phyloP scores from a whole-genome alignment of 176 grass and related monocot genomes.

The Triticum dicoccoides region DNA sequence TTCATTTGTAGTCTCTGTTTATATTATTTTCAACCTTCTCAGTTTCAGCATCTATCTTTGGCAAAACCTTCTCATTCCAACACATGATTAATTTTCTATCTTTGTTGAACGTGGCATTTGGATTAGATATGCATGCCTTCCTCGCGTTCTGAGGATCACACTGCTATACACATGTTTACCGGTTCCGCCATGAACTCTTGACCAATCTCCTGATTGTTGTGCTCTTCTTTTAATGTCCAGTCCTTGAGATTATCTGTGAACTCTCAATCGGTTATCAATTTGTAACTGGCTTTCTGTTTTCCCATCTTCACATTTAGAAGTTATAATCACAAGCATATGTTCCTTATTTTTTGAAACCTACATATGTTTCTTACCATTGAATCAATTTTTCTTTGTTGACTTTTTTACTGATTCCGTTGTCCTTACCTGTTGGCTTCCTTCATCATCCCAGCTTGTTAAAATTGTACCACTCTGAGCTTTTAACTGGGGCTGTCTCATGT shows the following conservation, averaged over 20 bases:
- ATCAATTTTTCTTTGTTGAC: not conserved
- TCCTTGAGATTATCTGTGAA: not conserved
- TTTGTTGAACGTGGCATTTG: not conserved
- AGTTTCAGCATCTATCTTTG: slow-evolving; percentile 26
- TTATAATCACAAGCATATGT: not conserved
- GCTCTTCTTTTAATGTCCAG: not conserved
- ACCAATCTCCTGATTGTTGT: not conserved
- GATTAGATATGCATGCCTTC: slow-evolving; percentile 4
- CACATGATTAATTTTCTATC: not conserved
- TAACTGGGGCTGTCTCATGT: not conserved
- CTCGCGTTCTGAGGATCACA: not conserved
- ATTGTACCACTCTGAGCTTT: not conserved
- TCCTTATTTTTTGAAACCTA: not conserved
- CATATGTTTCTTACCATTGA: not conserved
- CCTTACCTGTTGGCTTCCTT: not conserved
- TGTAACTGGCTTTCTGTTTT: not conserved
- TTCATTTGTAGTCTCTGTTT: not conserved
- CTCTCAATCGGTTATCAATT: not conserved
- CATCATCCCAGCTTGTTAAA: not conserved
- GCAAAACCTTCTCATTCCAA: not conserved
- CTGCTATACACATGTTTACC: slow-evolving; percentile 1
- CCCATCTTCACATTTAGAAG: not conserved
- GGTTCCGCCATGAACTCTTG: slow-evolving; percentile 10
- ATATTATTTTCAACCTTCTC: not conserved
- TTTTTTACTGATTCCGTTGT: not conserved